phyloP scores from a whole-genome alignment of 108 stramenopile genomes.

The Pseudonitzschia multistriata region DNA sequence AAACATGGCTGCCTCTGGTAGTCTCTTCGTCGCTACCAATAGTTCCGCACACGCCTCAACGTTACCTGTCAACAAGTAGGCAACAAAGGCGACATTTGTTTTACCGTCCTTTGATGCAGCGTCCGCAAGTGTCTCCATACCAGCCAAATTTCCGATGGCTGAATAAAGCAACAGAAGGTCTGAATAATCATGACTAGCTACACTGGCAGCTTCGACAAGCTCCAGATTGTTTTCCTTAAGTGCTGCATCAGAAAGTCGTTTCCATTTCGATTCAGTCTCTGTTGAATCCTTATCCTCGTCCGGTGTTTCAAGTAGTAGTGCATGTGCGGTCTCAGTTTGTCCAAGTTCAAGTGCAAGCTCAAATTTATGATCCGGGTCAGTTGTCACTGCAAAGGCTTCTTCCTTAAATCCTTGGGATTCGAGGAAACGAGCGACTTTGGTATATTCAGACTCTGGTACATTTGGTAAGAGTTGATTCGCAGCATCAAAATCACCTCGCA shows the following conservation, averaged over 20 bases:
- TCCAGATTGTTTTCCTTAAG: conserved; percentile 90
- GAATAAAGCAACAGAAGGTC: conserved; percentile 94
- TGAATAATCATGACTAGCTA: conserved; percentile 87
- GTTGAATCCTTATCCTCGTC: conserved; percentile 88
- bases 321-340: conserved; percentile 84
- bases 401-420: conserved; percentile 99
- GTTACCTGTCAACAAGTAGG: conserved; percentile 86
- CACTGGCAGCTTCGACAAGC: conserved; percentile 90
- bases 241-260: conserved; percentile 96
- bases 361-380: conserved; percentile 95
- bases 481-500: conserved; percentile 97
- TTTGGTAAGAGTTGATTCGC: conserved; percentile 92
- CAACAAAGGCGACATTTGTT: conserved; percentile 94
- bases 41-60: conserved; percentile 93
- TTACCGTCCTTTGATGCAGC: conserved; percentile 76
- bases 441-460: conserved; percentile 92
- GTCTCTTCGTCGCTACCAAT: conserved; percentile 81
- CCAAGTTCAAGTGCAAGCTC: conserved; percentile 95
- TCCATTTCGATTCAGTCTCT: conserved; percentile 96
- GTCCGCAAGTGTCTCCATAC: conserved; percentile 86
- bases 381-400: conserved; percentile 94
- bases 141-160: conserved; percentile 87
- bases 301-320: conserved; percentile 80
- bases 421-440: conserved; percentile 94
- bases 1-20: conserved; percentile 99